Percentiles rank a stretch among this genome's conserved stretches.
phyloP scores from a whole-genome alignment of 75 land plant genomes.

The Adiantum capillusveneris region DNA sequence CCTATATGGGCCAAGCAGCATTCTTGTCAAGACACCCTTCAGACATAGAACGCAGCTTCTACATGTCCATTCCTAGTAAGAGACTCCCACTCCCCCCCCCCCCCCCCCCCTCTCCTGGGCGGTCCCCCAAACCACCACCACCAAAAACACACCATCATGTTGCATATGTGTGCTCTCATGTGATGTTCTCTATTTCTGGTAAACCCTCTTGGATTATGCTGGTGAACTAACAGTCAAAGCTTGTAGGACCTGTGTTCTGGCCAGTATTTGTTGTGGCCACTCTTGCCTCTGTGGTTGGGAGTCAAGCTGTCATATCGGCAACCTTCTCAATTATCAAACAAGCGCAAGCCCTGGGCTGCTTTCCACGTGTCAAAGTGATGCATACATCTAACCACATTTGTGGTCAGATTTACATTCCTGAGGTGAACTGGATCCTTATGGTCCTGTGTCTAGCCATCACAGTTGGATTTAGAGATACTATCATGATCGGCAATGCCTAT shows the following conservation, averaged over 20 bases:
- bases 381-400: constrained; percentile 69
- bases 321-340: constrained; percentile 80
- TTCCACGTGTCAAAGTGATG: constrained; percentile 68
- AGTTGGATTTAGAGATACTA: constrained; percentile 64
- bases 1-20: constrained; percentile 94
- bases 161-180: no score
- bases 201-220: no score
- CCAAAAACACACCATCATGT: no score
- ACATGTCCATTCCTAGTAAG: constrained; percentile 70
- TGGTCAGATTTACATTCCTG: constrained; percentile 79
- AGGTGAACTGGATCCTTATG: constrained; percentile 71
- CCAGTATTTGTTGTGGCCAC: constrained; percentile 63
- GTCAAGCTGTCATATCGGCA: constrained; percentile 78
- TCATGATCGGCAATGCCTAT: constrained; percentile 60
- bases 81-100: constrained; percentile 1
- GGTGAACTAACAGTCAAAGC: no score
- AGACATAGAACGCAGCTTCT: constrained; percentile 39
- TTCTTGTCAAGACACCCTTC: constrained; percentile 51
- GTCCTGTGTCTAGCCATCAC: constrained; percentile 62
- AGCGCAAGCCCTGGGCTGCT: constrained; percentile 57
- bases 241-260: constrained; percentile 56
- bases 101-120: no score
- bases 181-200: neutral
- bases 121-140: no score
- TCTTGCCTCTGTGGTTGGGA: constrained; percentile 68